Evolutionary conservation across 306 rosid genomes (phyloP).

Genomic region (Fagus crenata): DNA sequence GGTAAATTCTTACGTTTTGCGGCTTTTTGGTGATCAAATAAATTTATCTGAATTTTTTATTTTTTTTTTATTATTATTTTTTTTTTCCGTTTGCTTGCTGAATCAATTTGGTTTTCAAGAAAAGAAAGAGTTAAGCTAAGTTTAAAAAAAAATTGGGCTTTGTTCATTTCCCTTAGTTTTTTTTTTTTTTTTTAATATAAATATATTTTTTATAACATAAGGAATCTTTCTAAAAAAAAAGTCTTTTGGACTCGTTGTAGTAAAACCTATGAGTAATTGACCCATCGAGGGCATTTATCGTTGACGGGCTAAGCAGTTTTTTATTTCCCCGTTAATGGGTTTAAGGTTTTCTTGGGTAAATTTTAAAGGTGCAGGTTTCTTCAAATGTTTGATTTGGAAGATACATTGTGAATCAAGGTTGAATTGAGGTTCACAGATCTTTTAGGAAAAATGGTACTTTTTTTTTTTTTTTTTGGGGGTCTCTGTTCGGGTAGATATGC

Average conservation of each 20-base stretch:
- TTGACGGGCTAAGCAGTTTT: no score
- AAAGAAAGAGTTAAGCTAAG: background rate
- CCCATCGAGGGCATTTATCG: no score
- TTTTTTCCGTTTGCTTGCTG: background rate
- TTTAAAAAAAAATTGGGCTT: background rate
- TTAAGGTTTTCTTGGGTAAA: no score
- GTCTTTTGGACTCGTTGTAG: no score
- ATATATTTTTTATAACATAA: no score
- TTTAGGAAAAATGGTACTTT: background rate
- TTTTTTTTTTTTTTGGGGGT: background rate
- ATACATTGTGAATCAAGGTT: background rate
- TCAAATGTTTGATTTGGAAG: background rate
- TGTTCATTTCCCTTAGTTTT: no score
- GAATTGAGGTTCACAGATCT: background rate
- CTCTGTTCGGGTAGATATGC: background rate
- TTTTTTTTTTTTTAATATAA: no score
- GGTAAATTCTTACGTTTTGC: background rate
- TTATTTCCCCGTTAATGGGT: no score
- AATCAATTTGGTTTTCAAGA: background rate
- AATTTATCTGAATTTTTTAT: background rate
- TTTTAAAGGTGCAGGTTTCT: background rate
- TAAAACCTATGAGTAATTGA: no score
- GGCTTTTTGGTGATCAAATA: background rate
- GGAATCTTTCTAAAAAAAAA: no score
- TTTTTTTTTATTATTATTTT: background rate